These are phyloP conservation scores for Fusarium subglutinans DNA, from an alignment of 2,329 filamentous ascomycete genomes.

Conservation along the genomic window DNA sequence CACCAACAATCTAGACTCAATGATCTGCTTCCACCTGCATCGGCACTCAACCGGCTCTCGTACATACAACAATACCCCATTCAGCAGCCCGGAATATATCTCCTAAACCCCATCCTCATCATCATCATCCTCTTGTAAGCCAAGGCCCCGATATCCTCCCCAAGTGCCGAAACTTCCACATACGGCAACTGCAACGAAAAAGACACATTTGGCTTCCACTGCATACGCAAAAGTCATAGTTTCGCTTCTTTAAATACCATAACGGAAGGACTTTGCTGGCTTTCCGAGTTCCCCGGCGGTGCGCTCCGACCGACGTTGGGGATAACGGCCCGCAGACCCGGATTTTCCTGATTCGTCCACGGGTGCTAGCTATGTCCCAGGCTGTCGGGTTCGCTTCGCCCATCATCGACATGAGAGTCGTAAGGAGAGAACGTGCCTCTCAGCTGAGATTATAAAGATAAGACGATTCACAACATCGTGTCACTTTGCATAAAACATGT, in stretches of 20 bases:
- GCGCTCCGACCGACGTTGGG: conserved; percentile 26
- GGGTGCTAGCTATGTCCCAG: not conserved
- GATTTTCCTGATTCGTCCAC: conserved; percentile 7
- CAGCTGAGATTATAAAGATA: conserved; percentile 11
- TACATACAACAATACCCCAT: not conserved
- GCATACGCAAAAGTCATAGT: not conserved
- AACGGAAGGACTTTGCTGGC: not conserved
- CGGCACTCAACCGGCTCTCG: not conserved
- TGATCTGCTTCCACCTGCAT: conserved; percentile 12
- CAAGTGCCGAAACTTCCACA: conserved; percentile 21
- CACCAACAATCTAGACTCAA: not conserved
- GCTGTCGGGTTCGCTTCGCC: conserved; percentile 17
- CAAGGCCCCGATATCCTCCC: not conserved
- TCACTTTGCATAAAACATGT: not conserved
- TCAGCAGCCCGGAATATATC: not conserved
- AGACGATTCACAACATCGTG: not conserved
- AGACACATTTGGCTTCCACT: not conserved
- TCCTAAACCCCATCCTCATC: not conserved
- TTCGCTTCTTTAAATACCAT: not conserved
- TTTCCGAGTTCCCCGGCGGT: conserved; percentile 21
- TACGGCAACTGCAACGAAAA: conserved; percentile 18
- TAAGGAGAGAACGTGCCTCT: not conserved
- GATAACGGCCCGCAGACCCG: conserved; percentile 37
- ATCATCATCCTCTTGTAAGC: conserved; percentile 6
- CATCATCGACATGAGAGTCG: not conserved